Evolutionary conservation across 768 basidiomycete genomes (phyloP), one percentile per base, ranked within the genome.

Genomic region (Tylopilus balloui): DNA sequence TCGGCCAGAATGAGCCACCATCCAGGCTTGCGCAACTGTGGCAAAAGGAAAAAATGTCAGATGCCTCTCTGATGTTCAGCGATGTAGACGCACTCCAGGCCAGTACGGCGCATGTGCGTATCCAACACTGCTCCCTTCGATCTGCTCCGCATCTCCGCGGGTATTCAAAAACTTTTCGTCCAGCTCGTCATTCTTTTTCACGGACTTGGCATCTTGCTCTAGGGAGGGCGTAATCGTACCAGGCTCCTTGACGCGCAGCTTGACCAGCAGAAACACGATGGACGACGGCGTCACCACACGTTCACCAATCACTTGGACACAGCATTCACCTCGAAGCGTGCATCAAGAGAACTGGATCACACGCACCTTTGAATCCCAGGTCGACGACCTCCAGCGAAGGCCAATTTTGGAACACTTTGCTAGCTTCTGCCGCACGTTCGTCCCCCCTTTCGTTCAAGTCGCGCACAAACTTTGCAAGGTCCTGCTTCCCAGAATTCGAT

Each of bases 1-100:
- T 96, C 93, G 0, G 86, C 88, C 19, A 96, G 79, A 11, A 95
- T 77, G 45, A 95, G 73, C 88, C 92, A 94, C 91, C 92, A 98
- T 20, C 81, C 77, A 1, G 94, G 88, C 68, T 89, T 94, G 51
- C 92, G 91, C 47, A 84, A 76, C 90, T 94, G 58, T 34, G 3
- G 2, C 1, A 9, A 38, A 6, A 2, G 2, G 1, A 9, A 38
- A 6, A 2, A 3, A 32, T 20, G 38, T 49, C 43, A 42, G 23
- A 47, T 17, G 50, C 23, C 19, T 4, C 29, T 20, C 9, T 19
- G 27, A 6, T 0, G 10, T 7, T 14, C 21, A 17, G 13, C 23
- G 21, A 24, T 24, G 35, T 27, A 36, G 34, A 72, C 86, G 37
- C 59, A 94, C 92, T 51, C 77, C 80, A 48, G 95, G 92, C 92